Percentiles rank a stretch among this genome's conserved stretches.
Conservation (phyloP, 306 rosid species). For the peach (Prunus persica) region DNA sequence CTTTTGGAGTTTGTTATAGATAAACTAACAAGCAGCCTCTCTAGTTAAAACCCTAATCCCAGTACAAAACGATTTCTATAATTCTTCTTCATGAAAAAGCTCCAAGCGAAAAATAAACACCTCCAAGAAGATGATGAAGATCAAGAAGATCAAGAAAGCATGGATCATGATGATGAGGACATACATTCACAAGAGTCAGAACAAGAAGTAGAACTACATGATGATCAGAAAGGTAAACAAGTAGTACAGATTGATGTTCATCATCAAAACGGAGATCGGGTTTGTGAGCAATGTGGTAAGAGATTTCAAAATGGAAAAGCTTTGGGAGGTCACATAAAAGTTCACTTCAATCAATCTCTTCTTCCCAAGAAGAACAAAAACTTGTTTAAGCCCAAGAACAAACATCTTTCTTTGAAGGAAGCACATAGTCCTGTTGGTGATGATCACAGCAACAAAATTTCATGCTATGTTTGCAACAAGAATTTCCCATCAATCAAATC, state of each 20-base stretch:
- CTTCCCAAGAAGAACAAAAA: not conserved
- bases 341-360: not conserved
- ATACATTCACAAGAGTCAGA: not conserved
- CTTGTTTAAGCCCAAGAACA: not conserved
- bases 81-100: not conserved
- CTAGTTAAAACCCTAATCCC: not conserved
- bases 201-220: not conserved
- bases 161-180: not conserved
- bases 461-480: constrained; percentile 21
- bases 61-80: not conserved
- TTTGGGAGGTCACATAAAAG: constrained; percentile 25
- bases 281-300: constrained; percentile 9
- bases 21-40: not conserved
- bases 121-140: not conserved
- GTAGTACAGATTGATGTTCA: not conserved
- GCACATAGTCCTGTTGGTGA: not conserved
- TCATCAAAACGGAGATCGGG: not conserved
- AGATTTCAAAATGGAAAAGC: constrained; percentile 16
- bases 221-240: not conserved
- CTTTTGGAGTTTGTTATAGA: not conserved
- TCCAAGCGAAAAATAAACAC: not conserved
- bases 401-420: not conserved
- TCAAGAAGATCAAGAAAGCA: not conserved
- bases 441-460: not conserved
- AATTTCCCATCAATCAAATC: constrained; percentile 19